phyloP scores from a whole-genome alignment of 306 rosid genomes.

The Corylus americana region DNA sequence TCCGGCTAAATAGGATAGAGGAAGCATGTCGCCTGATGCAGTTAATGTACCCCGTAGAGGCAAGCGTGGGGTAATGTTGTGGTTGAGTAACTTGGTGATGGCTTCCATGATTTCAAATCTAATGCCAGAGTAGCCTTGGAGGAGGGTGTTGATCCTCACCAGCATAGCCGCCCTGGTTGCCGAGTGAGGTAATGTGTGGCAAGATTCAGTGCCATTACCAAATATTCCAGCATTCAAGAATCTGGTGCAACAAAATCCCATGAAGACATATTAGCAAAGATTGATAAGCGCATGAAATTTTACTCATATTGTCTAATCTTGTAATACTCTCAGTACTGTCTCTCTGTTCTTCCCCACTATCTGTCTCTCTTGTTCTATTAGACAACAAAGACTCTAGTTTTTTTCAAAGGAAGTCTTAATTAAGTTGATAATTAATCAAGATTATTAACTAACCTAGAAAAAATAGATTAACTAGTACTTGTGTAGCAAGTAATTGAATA shows the following conservation, averaged over 20 bases:
- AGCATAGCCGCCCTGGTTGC: slow-evolving; percentile 88
- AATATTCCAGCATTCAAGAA: slow-evolving; percentile 89
- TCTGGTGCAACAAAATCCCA: slow-evolving; percentile 36
- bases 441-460: no score
- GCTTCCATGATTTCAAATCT: slow-evolving; percentile 84
- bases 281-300: no score
- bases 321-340: no score
- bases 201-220: slow-evolving; percentile 57
- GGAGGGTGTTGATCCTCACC: slow-evolving; percentile 86
- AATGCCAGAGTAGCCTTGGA: slow-evolving; percentile 91
- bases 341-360: no score
- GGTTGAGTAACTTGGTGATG: slow-evolving; percentile 66
- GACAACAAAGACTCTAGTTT: no score
- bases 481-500: no score
- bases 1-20: slow-evolving; percentile 81
- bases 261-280: not conserved
- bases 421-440: no score
- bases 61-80: slow-evolving; percentile 71
- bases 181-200: slow-evolving; percentile 63
- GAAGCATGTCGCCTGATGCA: slow-evolving; percentile 85
- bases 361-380: no score
- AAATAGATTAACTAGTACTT: no score
- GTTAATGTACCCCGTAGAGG: slow-evolving; percentile 88
- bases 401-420: no score
- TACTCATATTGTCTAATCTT: no score